These are phyloP conservation scores for Colletotrichum echinochloae DNA, from an alignment of 2,329 filamentous ascomycete species.

Conservation along the genomic window DNA sequence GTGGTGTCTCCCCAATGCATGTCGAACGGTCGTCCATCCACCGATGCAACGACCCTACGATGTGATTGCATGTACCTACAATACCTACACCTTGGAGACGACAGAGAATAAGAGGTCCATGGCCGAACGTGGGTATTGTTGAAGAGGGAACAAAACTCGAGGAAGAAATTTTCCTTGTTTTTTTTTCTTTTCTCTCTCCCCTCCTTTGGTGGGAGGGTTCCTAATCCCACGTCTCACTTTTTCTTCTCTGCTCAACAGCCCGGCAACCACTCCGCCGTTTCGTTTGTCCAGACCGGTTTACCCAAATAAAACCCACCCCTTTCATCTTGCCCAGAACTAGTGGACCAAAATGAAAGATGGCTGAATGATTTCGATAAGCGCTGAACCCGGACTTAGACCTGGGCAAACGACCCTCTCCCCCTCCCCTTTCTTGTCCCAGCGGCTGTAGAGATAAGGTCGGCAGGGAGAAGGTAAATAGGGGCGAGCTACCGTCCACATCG, in stretches of 20 bases:
- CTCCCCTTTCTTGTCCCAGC: not conserved
- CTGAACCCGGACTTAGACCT: conserved; percentile 27
- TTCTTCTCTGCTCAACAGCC: not conserved
- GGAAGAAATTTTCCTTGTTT: not conserved
- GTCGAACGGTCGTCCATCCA: conserved; percentile 5
- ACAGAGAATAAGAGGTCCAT: not conserved
- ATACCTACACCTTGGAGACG: not conserved
- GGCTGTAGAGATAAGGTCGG: conserved; percentile 29
- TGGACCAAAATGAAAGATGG: conserved; percentile 35
- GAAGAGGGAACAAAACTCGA: not conserved
- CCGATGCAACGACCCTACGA: conserved; percentile 7
- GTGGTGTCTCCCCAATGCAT: not conserved
- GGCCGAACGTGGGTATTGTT: not conserved
- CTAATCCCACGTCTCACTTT: too few species aligned
- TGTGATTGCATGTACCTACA: not conserved
- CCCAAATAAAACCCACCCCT: conserved; percentile 2
- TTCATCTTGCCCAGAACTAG: conserved; percentile 3
- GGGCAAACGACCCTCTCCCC: not conserved
- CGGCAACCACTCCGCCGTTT: not conserved
- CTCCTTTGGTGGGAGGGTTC: too few species aligned
- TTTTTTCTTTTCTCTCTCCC: too few species aligned
- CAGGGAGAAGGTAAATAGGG: conserved; percentile 10
- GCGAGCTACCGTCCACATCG: conserved; percentile 8
- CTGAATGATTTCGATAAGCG: conserved; percentile 40
- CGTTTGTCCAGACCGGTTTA: conserved; percentile 10